Base-by-base conservation (phyloP, 306 rosid species). In the Medicago truncatula region DNA sequence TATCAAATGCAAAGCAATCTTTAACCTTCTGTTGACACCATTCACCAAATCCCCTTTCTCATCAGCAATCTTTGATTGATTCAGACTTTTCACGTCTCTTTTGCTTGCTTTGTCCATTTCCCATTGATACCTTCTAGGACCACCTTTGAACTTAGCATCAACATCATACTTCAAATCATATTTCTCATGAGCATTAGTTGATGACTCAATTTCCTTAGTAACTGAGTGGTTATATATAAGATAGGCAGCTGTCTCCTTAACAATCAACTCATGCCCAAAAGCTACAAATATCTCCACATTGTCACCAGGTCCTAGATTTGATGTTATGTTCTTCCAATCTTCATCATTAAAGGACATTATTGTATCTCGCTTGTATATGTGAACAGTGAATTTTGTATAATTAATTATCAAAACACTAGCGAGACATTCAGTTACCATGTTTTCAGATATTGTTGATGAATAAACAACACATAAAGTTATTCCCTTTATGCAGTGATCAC, bases 401-500 rank as follows among this genome's bases (percentile, higher is more conserved):
- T 82, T 82, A 17, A 60, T 16, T 0, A 82, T 67, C 16, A 66
- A 2, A 17, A 73, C 52, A 47, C 53, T 15, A 11, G 4, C 6
- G 23, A 53, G 79, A 66, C 39, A 77, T 28, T 65, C 72, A 39
- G 65, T 6, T 10, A 16, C 71, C 7, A 0, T 38, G n/a, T 4
- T 72, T 53, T 47, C 59, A 8, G 31, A 4, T 21, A 21, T 1
- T 10, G 40, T 2, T 23, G 79, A 66, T 21, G 39, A 77, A 59
- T 82, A 77, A 38, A 71, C 8, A 25, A 67, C 74, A 69, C 71
- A 72, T 8, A 77, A 34, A 58, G 38, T 1, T 68, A 82, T 82
- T 9, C 79, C 85, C 40, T 72, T 66, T 4, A 77, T 12, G 34
- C 9, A 0, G 9, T 8, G 0, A 20, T 14, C 70, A 10, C 17